phyloP scores from a whole-genome alignment of 1,284 basidiomycete genomes.

The Marasmius tenuissimus region DNA sequence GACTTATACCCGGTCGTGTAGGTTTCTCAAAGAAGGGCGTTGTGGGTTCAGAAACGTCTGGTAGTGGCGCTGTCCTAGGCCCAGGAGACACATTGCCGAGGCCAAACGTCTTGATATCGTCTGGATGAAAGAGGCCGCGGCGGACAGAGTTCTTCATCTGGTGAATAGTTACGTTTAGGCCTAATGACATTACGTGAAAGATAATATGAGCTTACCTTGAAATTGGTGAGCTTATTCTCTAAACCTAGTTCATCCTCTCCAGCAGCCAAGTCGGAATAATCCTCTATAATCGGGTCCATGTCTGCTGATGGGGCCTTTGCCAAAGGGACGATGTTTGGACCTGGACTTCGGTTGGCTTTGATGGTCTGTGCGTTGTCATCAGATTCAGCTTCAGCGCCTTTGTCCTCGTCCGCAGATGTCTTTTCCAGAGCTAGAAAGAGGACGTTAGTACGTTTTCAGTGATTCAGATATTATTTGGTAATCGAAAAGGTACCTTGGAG shows the following conservation, averaged over 20 bases:
- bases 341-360: constrained; percentile 68
- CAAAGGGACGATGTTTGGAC: constrained; percentile 48
- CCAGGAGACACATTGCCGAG: constrained; percentile 45
- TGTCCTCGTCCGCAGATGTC: constrained; percentile 56
- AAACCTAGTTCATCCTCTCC: constrained; percentile 76
- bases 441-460: constrained; percentile 1
- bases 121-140: constrained; percentile 81
- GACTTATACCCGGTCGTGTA: background rate
- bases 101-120: constrained; percentile 79
- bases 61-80: constrained; percentile 10
- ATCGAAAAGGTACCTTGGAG: constrained; percentile 57
- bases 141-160: constrained; percentile 72
- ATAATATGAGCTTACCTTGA: constrained; percentile 56
- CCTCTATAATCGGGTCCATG: constrained; percentile 74
- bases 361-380: constrained; percentile 81
- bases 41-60: background rate
- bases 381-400: constrained; percentile 36
- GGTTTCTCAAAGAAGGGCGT: background rate
- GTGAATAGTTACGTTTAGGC: background rate
- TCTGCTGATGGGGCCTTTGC: constrained; percentile 59
- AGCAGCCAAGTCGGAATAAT: constrained; percentile 83
- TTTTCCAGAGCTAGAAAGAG: constrained; percentile 57
- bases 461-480: background rate
- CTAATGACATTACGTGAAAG: background rate
- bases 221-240: constrained; percentile 75